Conservation (phyloP, 2,329 filamentous ascomycete genomes). For the Verticillium alfalfae region DNA sequence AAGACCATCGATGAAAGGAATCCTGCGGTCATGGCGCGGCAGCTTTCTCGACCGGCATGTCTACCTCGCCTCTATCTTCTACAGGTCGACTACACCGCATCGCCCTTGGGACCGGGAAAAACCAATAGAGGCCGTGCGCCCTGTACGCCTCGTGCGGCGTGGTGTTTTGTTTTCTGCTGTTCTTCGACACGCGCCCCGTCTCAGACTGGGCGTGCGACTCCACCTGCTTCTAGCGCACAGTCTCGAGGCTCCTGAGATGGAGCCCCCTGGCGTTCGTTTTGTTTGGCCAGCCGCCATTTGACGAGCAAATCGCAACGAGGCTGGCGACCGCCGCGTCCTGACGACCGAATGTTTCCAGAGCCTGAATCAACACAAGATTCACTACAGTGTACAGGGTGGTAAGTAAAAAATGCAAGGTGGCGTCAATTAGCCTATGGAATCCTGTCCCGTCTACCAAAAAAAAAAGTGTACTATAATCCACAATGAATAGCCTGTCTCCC, state of each 20-base stretch:
- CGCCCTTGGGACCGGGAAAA: too few species aligned
- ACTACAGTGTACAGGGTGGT: neutral
- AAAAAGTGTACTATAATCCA: constrained; percentile 7
- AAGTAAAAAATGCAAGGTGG: constrained; percentile 7
- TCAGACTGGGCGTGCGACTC: neutral
- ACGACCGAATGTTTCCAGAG: too few species aligned
- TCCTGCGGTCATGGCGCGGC: too few species aligned
- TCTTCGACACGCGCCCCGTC: neutral
- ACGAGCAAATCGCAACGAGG: neutral
- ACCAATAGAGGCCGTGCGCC: neutral
- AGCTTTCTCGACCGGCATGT: too few species aligned
- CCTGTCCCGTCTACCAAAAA: constrained; percentile 2
- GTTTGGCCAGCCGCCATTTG: neutral
- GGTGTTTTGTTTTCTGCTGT: neutral
- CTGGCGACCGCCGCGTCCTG: neutral
- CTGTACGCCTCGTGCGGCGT: neutral
- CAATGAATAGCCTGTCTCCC: constrained; percentile 9
- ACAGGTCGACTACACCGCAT: too few species aligned
- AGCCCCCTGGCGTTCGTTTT: neutral
- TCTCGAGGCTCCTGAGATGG: neutral
- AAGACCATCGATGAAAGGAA: too few species aligned
- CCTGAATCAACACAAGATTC: neutral
- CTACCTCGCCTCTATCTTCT: too few species aligned
- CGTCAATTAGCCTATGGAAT: constrained; percentile 9
- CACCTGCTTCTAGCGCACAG: neutral